A percentile compares a stretch with the other conserved stretches of the same genome.
Evolutionary conservation across 2,329 filamentous ascomycete species (phyloP).

Genomic region (Hirsutella rhossiliensis): DNA sequence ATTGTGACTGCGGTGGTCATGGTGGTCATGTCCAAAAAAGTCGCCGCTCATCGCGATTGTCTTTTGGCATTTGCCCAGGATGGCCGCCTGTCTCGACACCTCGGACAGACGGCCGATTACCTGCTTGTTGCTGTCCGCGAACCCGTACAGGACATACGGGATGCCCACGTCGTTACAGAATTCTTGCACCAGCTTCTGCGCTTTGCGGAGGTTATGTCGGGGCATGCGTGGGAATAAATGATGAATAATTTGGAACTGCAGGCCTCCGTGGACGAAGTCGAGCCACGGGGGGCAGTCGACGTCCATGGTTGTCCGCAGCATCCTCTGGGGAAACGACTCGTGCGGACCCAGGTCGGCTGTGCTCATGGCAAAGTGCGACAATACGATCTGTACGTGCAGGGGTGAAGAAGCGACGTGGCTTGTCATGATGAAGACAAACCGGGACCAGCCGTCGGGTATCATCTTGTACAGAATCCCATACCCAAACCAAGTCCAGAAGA

Average conservation of each 20-base stretch:
- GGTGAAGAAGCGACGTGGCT: constrained; percentile 74
- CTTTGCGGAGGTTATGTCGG: constrained; percentile 66
- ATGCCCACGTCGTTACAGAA: constrained; percentile 77
- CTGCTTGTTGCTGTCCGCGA: constrained; percentile 70
- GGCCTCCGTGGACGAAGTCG: constrained; percentile 77
- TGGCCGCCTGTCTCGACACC: constrained; percentile 66
- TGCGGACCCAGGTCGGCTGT: constrained; percentile 72
- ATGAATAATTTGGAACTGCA: constrained; percentile 85
- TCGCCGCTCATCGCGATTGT: constrained; percentile 3
- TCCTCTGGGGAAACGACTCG: constrained; percentile 82
- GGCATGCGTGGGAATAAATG: constrained; percentile 78
- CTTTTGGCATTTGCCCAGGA: constrained; percentile 60
- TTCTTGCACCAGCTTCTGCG: constrained; percentile 64
- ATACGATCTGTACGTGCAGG: constrained; percentile 78
- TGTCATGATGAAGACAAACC: constrained; percentile 64
- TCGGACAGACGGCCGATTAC: constrained; percentile 68
- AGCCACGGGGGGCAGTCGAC: constrained; percentile 81
- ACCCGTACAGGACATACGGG: constrained; percentile 77
- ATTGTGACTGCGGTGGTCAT: background rate
- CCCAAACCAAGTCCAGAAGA: constrained; percentile 83
- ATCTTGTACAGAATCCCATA: constrained; percentile 66
- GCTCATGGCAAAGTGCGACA: constrained; percentile 90
- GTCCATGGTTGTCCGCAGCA: constrained; percentile 90
- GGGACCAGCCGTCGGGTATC: constrained; percentile 56
- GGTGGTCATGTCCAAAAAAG: background rate